Evolutionary conservation across 441 rosid species (phyloP).

Genomic region (Populus hybrid): DNA sequence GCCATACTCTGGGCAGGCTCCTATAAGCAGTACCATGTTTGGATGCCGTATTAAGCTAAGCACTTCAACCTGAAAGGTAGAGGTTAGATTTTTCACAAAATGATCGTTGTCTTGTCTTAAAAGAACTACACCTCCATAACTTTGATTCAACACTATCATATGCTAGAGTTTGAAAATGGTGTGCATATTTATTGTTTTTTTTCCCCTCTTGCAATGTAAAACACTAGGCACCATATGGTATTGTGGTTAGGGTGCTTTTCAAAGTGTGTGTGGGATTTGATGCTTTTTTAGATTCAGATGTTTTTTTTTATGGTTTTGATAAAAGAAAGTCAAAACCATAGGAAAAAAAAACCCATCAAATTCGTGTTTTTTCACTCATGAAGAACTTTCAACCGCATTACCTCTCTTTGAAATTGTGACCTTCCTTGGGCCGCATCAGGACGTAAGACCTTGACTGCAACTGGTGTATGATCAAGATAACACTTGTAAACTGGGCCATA

Average conservation of each 20-base stretch:
- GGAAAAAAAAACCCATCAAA: background rate
- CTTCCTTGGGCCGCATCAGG: conserved; percentile 39
- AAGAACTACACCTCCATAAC: background rate
- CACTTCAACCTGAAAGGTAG: conserved; percentile 39
- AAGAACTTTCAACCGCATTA: background rate
- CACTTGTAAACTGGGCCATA: conserved; percentile 38
- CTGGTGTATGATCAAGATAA: conserved; percentile 30
- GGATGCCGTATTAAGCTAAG: conserved; percentile 53
- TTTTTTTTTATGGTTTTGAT: background rate
- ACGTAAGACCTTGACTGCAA: conserved; percentile 37
- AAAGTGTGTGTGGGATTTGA: background rate
- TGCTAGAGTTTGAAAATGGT: background rate
- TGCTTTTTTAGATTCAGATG: background rate
- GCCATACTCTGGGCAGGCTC: conserved; percentile 38
- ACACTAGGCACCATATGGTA: background rate
- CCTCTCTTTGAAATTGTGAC: conserved; percentile 31
- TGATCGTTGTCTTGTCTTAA: background rate
- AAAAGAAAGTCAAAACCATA: background rate
- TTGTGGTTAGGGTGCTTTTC: background rate
- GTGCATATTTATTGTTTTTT: background rate
- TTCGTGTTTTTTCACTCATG: background rate
- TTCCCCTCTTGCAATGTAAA: too few relatives aligned
- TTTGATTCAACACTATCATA: background rate
- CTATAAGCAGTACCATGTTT: conserved; percentile 50
- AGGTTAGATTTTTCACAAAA: background rate